phyloP scores from a whole-genome alignment of 148 eudicot species.

The Salicornia ramosissima region DNA sequence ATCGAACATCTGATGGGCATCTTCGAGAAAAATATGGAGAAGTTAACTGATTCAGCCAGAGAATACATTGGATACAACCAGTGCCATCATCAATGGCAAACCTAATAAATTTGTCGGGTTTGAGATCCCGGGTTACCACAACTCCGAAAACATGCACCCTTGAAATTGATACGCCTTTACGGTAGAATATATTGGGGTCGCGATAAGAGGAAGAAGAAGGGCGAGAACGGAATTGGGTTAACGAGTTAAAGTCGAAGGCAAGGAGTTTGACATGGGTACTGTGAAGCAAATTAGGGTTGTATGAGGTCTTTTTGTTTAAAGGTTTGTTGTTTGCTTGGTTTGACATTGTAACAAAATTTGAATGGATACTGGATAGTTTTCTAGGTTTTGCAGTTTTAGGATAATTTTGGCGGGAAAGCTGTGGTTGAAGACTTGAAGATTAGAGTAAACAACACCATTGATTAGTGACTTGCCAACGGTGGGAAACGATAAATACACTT shows the following conservation, averaged over 20 bases:
- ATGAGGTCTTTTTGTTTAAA: not conserved
- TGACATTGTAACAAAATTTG: constrained; percentile 3
- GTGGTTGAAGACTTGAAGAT: not conserved
- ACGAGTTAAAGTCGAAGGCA: constrained; percentile 57
- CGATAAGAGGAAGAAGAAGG: constrained; percentile 7
- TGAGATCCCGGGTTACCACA: constrained; percentile 55
- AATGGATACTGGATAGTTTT: not conserved
- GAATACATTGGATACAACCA: constrained; percentile 61
- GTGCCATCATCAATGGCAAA: constrained; percentile 78
- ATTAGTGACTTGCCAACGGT: too few relatives aligned
- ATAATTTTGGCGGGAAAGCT: constrained; percentile 11
- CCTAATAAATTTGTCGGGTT: constrained; percentile 55
- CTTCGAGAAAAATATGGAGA: constrained; percentile 58
- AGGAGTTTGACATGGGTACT: constrained; percentile 64
- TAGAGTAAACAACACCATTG: too few relatives aligned
- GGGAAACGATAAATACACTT: too few relatives aligned
- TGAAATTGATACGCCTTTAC: constrained; percentile 35
- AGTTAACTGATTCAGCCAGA: constrained; percentile 76
- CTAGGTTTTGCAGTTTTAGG: not conserved
- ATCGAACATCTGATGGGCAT: constrained; percentile 59
- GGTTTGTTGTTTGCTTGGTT: not conserved
- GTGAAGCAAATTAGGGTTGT: constrained; percentile 12
- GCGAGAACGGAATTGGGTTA: constrained; percentile 36
- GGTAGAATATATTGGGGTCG: constrained; percentile 38
- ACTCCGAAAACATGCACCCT: constrained; percentile 65